These are phyloP conservation scores for Hordeum marinum DNA, from an alignment of 176 grass and related monocot genomes.

Conservation along the genomic window DNA sequence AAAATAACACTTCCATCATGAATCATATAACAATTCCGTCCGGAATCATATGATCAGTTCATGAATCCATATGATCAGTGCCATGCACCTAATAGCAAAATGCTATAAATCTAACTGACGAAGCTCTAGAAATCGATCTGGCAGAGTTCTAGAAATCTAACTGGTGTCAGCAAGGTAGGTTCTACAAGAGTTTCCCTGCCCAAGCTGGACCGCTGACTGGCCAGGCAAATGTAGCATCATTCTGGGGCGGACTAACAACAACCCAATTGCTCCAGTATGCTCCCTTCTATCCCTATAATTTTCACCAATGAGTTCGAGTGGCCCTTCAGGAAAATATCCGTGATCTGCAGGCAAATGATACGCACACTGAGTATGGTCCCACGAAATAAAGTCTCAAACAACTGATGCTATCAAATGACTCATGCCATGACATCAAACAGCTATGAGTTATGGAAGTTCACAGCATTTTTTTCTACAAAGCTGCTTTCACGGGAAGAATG, in stretches of 20 bases:
- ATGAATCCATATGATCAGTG: too few relatives aligned
- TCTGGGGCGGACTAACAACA: conserved; percentile 14
- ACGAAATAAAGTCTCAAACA: not conserved
- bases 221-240: not conserved
- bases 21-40: too few relatives aligned
- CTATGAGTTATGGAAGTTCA: not conserved
- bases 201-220: not conserved
- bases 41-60: too few relatives aligned
- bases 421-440: not conserved
- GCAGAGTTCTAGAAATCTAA: not conserved
- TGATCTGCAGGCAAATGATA: conserved; percentile 54
- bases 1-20: too few relatives aligned
- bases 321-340: conserved; percentile 69
- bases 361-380: not conserved
- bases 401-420: not conserved
- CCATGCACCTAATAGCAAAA: too few relatives aligned
- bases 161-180: not conserved
- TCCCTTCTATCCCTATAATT: conserved; percentile 64
- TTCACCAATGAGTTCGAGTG: conserved; percentile 60
- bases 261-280: conserved; percentile 38
- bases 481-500: not conserved
- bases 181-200: not conserved
- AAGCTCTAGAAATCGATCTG: not conserved
- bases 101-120: too few relatives aligned
- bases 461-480: not conserved